Evolutionary conservation across 169 alveolate species (phyloP).

Genomic region (Blepharisma undulans): DNA sequence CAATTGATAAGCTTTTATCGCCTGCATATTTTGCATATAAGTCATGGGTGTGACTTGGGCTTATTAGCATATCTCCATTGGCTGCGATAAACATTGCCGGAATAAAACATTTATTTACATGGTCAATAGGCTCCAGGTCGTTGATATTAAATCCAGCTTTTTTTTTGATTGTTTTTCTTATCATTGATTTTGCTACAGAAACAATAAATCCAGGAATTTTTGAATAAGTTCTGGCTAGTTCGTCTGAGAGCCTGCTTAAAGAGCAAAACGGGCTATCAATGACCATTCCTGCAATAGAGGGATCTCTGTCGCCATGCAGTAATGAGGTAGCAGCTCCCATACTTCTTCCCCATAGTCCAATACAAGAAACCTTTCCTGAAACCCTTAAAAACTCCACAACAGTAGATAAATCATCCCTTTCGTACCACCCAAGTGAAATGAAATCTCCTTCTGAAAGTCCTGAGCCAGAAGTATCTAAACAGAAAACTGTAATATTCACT

Average conservation of each 20-base stretch:
- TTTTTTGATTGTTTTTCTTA: slow-evolving; percentile 64
- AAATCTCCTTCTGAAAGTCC: slow-evolving; percentile 87
- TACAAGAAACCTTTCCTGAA: slow-evolving; percentile 66
- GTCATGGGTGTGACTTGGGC: slow-evolving; percentile 77
- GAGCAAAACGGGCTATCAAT: slow-evolving; percentile 23
- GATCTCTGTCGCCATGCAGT: slow-evolving; percentile 45
- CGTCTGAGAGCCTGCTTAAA: neutral
- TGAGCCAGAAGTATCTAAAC: slow-evolving; percentile 76
- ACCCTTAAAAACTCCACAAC: slow-evolving; percentile 77
- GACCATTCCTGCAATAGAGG: slow-evolving; percentile 1
- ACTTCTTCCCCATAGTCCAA: slow-evolving; percentile 86
- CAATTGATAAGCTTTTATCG: slow-evolving; percentile 78
- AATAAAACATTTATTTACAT: slow-evolving; percentile 64
- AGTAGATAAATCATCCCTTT: slow-evolving; percentile 73
- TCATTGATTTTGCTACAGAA: neutral
- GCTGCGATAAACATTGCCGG: slow-evolving; percentile 85
- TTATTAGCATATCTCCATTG: slow-evolving; percentile 78
- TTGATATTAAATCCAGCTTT: slow-evolving; percentile 72
- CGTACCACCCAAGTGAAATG: slow-evolving; percentile 85
- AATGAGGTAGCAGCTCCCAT: slow-evolving; percentile 90
- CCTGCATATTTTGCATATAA: slow-evolving; percentile 79
- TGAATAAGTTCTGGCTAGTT: neutral
- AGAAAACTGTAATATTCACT: slow-evolving; percentile 43
- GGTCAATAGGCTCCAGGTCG: slow-evolving; percentile 57
- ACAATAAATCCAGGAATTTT: neutral